A percentile compares a stretch with the other conserved stretches of the same genome.
These are phyloP conservation scores for Penicillium aurantiogriseum DNA, from an alignment of 2,329 filamentous ascomycete genomes.

Conservation along the genomic window DNA sequence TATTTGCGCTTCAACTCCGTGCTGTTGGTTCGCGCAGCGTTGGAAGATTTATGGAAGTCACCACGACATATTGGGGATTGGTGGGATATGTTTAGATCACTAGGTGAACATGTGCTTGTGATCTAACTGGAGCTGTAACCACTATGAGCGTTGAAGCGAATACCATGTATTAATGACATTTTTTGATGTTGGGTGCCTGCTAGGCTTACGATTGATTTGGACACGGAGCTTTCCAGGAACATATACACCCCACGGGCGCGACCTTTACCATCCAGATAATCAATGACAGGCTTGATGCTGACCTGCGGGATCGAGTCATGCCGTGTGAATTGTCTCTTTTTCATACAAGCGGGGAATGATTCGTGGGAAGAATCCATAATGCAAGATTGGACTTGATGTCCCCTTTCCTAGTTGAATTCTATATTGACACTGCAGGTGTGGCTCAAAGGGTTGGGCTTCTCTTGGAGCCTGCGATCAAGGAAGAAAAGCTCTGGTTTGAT, in stretches of 20 bases:
- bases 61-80: conserved; percentile 8
- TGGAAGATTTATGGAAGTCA: conserved; percentile 12
- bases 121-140: neutral
- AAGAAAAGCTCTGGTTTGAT: conserved; percentile 21
- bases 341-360: conserved; percentile 24
- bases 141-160: neutral
- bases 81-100: conserved; percentile 8
- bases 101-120: conserved; percentile 14
- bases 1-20: conserved; percentile 10
- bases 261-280: neutral
- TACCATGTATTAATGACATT: no score
- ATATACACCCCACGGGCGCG: conserved; percentile 11
- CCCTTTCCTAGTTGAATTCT: conserved; percentile 16
- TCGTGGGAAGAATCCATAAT: conserved; percentile 8
- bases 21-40: conserved; percentile 4
- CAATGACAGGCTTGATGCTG: conserved; percentile 4
- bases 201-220: no score
- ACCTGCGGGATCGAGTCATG: conserved; percentile 15
- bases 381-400: neutral
- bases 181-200: no score
- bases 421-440: conserved; percentile 9
- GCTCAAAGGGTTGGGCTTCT: conserved; percentile 12
- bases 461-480: conserved; percentile 15
- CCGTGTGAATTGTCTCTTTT: conserved; percentile 4
- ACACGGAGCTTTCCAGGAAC: no score